These are phyloP conservation scores for Hygrocybe coccinea DNA, from an alignment of 768 basidiomycete species.

Conservation along the genomic window DNA sequence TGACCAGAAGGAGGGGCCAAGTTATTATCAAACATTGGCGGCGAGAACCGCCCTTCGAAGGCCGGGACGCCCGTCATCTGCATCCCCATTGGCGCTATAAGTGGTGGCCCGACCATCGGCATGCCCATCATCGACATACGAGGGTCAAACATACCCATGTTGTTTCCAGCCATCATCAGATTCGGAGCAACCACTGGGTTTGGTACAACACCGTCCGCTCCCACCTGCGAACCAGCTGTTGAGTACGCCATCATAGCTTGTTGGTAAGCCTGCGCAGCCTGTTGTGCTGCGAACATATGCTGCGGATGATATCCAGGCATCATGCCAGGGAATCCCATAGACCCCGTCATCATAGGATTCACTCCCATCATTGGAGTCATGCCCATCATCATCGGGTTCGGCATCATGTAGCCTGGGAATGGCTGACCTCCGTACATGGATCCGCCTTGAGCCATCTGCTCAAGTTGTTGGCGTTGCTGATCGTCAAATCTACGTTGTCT, in stretches of 20 bases:
- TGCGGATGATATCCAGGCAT: slow-evolving; percentile 59
- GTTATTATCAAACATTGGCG: slow-evolving; percentile 32
- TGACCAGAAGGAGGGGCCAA: slow-evolving; percentile 36
- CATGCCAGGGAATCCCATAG: slow-evolving; percentile 57
- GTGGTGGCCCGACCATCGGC: slow-evolving; percentile 52
- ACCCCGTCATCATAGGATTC: slow-evolving; percentile 34
- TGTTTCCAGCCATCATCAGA: slow-evolving; percentile 49
- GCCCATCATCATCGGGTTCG: slow-evolving; percentile 62
- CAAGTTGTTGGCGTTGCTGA: slow-evolving; percentile 80
- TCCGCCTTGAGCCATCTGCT: slow-evolving; percentile 81
- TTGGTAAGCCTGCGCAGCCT: slow-evolving; percentile 82
- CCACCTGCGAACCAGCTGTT: slow-evolving; percentile 64
- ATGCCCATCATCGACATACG: slow-evolving; percentile 81
- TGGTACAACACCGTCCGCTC: slow-evolving; percentile 43
- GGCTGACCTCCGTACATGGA: slow-evolving; percentile 61
- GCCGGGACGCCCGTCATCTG: slow-evolving; percentile 61
- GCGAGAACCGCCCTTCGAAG: slow-evolving; percentile 57
- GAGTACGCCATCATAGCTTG: slow-evolving; percentile 85
- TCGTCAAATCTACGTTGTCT: slow-evolving; percentile 91
- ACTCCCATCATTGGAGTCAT: slow-evolving; percentile 48
- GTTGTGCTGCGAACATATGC: slow-evolving; percentile 82
- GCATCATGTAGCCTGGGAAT: slow-evolving; percentile 56
- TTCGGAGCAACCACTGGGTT: slow-evolving; percentile 36
- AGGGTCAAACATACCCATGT: slow-evolving; percentile 51
- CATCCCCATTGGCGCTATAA: slow-evolving; percentile 23